phyloP scores from a whole-genome alignment of 2,329 filamentous ascomycete species.

The Teratosphaeria viscida region DNA sequence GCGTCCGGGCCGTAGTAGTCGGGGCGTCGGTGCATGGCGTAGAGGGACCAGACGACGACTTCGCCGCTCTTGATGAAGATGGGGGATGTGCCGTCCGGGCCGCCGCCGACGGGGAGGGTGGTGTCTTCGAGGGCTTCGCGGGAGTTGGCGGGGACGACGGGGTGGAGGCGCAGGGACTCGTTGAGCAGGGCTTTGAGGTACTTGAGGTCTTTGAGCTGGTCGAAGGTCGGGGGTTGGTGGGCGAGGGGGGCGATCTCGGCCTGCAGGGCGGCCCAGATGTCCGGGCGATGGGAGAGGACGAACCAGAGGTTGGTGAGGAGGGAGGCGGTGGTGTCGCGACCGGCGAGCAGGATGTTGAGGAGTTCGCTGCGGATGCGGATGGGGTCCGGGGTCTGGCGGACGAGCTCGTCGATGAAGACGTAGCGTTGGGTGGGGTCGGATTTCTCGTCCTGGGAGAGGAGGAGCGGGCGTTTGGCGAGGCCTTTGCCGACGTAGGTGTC shows the following conservation, averaged over 20 bases:
- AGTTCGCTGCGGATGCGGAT: conserved; percentile 39
- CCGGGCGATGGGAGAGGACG: conserved; percentile 20
- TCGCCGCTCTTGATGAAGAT: conserved; percentile 58
- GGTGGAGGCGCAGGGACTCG: conserved; percentile 69
- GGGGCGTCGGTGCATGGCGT: conserved; percentile 61
- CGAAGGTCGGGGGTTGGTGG: conserved; percentile 31
- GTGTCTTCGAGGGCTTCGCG: conserved; percentile 63
- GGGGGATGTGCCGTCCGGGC: conserved; percentile 43
- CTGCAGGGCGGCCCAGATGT: conserved; percentile 21
- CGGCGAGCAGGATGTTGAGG: conserved; percentile 43
- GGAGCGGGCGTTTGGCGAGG: conserved; percentile 23
- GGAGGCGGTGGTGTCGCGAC: conserved; percentile 45
- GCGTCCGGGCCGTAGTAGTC: conserved; percentile 40
- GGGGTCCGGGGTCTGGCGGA: conserved; percentile 36
- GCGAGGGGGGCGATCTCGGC: conserved; percentile 19
- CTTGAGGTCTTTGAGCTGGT: conserved; percentile 26
- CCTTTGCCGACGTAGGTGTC: conserved; percentile 38
- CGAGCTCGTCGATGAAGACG: conserved; percentile 25
- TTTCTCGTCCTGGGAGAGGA: conserved; percentile 8
- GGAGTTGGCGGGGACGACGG: conserved; percentile 69
- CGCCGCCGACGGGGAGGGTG: conserved; percentile 57
- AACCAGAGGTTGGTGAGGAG: conserved; percentile 39
- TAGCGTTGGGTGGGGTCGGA: background rate
- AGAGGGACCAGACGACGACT: conserved; percentile 54
- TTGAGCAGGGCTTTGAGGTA: conserved; percentile 53